Base-by-base conservation (phyloP, 208 protist species). In the Wallacemonas sp. region DNA sequence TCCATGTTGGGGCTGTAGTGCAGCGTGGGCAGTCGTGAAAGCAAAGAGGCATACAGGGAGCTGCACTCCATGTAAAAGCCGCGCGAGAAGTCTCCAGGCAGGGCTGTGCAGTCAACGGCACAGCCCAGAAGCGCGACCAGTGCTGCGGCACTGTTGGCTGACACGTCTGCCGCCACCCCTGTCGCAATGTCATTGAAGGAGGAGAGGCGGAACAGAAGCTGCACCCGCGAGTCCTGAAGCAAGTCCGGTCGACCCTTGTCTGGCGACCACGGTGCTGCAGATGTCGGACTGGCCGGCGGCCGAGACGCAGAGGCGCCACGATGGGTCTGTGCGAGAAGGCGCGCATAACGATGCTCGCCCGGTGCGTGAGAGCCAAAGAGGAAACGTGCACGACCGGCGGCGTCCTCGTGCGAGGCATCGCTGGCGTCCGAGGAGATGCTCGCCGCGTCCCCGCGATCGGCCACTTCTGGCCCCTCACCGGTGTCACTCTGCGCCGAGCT, bases 11-110 rank as follows among this genome's bases (percentile, higher is more conserved):
- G 44, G 22, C 64, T 39, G 54, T 91, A 87, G 41, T 37, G 59
- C 21, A 87, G 54, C 21, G 66, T 50, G 36, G 57, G 68, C 72
- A 94, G 55, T 27, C 73, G 69, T 9, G 61, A 36, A 10, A 89
- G 54, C 22, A 89, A 63, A 10, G 65, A 57, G 12, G 77, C 68
- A 63, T 79, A 85, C 37, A 89, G 71, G 15, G 67, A 73, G 45
- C 83, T 82, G 68, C 79, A 81, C 68, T 89, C 79, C 2, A 76
- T 83, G 50, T 78, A 92, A 38, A 94, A 94, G 1, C 80, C 76
- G 37, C 81, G 83, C 13, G 81, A 91, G 50, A 71, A 37, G 33
- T 76, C 70, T 19, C 41, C 59, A 1, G 85, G 77, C 8, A 92
- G 66, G 27, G 55, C 17, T 48, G 59, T 78, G 61, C 81, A 87